These are phyloP conservation scores for Oxytropis ochrocephala DNA, from an alignment of 306 rosid genomes.

Conservation along the genomic window DNA sequence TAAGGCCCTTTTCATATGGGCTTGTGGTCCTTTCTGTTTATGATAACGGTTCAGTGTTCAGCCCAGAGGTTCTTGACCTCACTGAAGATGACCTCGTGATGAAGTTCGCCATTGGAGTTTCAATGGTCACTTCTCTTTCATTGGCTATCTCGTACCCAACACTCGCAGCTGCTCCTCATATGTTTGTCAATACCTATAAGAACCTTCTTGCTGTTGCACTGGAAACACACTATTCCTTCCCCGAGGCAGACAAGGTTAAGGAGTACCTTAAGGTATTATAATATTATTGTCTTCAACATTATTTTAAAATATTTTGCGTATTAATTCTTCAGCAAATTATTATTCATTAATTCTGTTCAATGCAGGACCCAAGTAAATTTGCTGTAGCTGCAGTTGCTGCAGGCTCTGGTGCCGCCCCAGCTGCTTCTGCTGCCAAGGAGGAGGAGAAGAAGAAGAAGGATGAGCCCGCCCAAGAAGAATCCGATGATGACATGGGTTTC, in stretches of 20 bases:
- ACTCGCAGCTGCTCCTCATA: slow-evolving; percentile 66
- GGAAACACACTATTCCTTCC: slow-evolving; percentile 16
- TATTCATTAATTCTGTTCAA: neutral
- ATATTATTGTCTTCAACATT: neutral
- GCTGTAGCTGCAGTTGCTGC: slow-evolving; percentile 3
- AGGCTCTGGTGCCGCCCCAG: neutral
- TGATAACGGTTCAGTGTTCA: slow-evolving; percentile 68
- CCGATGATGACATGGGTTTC: neutral
- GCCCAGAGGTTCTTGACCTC: slow-evolving; percentile 74
- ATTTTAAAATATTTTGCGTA: too few relatives aligned
- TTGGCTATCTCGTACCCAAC: slow-evolving; percentile 15
- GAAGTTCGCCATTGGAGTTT: slow-evolving; percentile 63
- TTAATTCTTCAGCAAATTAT: too few relatives aligned
- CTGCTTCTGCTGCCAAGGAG: neutral
- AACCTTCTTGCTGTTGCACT: slow-evolving; percentile 53
- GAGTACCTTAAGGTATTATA: slow-evolving; percentile 75
- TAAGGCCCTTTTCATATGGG: slow-evolving; percentile 78
- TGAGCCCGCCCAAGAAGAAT: neutral
- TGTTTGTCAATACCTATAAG: slow-evolving; percentile 69
- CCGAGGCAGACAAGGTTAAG: slow-evolving; percentile 68
- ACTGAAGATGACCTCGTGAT: slow-evolving; percentile 61
- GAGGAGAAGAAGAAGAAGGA: neutral
- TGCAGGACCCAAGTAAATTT: slow-evolving; percentile 7
- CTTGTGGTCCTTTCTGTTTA: slow-evolving; percentile 57
- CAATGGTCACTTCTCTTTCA: slow-evolving; percentile 50